phyloP scores from a whole-genome alignment of 2,329 filamentous ascomycete species.

The Hortaea sp. region DNA sequence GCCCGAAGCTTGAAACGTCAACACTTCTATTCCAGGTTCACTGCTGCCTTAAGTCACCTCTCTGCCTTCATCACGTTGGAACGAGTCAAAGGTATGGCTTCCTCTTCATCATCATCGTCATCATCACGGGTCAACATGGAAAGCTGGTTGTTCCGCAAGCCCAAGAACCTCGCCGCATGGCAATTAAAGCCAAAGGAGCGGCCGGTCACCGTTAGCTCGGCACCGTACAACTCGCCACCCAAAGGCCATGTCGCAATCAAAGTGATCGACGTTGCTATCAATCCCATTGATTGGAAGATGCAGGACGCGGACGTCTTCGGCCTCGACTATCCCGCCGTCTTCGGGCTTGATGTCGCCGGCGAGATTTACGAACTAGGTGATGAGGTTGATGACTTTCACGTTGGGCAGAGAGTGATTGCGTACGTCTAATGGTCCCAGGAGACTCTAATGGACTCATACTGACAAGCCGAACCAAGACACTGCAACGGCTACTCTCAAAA shows the following conservation, averaged over 20 bases:
- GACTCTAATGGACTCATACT: neutral
- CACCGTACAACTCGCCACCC: conserved; percentile 27
- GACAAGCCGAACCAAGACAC: conserved; percentile 4
- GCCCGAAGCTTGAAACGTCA: no score
- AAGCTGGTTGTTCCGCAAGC: neutral
- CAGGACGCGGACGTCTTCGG: conserved; percentile 22
- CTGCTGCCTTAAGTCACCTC: no score
- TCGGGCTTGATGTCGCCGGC: conserved; percentile 37
- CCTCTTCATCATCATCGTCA: no score
- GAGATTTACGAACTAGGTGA: conserved; percentile 37
- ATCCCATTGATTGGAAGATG: conserved; percentile 33
- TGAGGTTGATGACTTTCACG: conserved; percentile 34
- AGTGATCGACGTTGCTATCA: conserved; percentile 31
- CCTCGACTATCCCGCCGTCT: conserved; percentile 26
- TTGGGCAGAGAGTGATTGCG: conserved; percentile 37
- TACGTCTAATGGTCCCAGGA: conserved; percentile 6
- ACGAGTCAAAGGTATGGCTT: no score
- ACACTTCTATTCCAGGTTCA: no score
- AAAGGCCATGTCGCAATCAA: conserved; percentile 30
- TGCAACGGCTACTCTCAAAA: conserved; percentile 6
- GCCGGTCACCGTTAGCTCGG: conserved; percentile 26
- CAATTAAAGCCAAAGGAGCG: conserved; percentile 21
- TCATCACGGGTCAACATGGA: no score
- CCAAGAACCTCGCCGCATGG: conserved; percentile 27
- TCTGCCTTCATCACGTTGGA: no score